Evolutionary conservation across 768 basidiomycete genomes (phyloP), one percentile per base, ranked within the genome.

Genomic region (Naganishia randhawae): DNA sequence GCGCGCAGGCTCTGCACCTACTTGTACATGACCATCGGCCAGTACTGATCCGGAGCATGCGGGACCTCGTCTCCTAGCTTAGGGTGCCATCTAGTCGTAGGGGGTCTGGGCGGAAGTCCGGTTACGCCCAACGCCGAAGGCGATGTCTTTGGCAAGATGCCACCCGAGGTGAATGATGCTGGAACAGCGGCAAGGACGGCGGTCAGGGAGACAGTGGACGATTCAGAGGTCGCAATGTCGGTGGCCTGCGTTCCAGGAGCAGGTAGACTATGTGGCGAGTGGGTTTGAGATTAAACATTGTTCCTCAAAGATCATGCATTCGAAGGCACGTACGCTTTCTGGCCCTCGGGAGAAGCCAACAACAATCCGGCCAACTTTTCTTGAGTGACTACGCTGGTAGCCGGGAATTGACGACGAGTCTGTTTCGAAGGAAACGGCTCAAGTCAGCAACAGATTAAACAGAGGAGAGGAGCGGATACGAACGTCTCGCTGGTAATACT

Each of bases 401-500:
- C 90, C n/a, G 93, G 92, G 80, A 93, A 96, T 39, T 87, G 86
- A 62, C 93, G 87, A 67, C 92, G 87, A 74, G 69, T 74, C 76
- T 77, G 57, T 29, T 41, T 22, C 6, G 13, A 22, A 48, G 19
- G n/a, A 29, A 9, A 71, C 16, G 7, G 63, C 19, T 19, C 39
- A 65, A 17, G 27, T 62, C 29, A 41, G 61, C 35, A 48, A 29
- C 63, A n/a, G 22, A n/a, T 19, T 33, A 32, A 16, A n/a, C 9
- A 22, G 17, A 31, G 16, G n/a, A 54, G 33, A 17, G 27, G 39
- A 32, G 1, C 13, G 27, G 16, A 70, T n/a, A n/a, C 78, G 66
- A 50, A 94, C 90, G 81, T 96, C 93, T 70, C 93, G 90, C 81
- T 95, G 95, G 88, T 89, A 94, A 84, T 97, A 97, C 66, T 81